Percentiles rank a stretch among this genome's conserved stretches.
Evolutionary conservation across 805 yeast genomes (phyloP).

Genomic region (Wickerhamomyces mucosus): DNA sequence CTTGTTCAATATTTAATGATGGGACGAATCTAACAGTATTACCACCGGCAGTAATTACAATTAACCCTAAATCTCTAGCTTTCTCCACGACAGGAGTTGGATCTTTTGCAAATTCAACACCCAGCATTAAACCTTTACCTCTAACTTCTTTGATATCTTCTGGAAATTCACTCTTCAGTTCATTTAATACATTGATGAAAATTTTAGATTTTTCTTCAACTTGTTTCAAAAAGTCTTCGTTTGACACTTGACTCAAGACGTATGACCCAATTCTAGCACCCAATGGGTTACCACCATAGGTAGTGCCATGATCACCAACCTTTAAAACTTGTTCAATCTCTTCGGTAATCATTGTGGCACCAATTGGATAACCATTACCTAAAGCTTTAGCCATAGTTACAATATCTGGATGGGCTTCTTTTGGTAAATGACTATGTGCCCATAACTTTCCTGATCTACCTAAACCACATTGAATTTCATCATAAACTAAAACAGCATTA

Average conservation of each 20-base stretch:
- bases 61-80: slow-evolving; percentile 72
- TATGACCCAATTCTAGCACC: slow-evolving; percentile 75
- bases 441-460: slow-evolving; percentile 89
- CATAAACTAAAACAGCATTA: slow-evolving; percentile 75
- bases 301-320: slow-evolving; percentile 97
- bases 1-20: slow-evolving; percentile 73
- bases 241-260: slow-evolving; percentile 61
- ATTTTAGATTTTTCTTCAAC: slow-evolving; percentile 55
- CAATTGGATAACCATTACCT: slow-evolving; percentile 95
- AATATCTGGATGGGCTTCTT: slow-evolving; percentile 88
- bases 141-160: slow-evolving; percentile 58
- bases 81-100: slow-evolving; percentile 53
- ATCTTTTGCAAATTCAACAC: slow-evolving; percentile 63
- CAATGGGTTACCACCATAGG: slow-evolving; percentile 95
- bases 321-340: slow-evolving; percentile 60
- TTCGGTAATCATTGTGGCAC: slow-evolving; percentile 84
- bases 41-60: slow-evolving; percentile 86
- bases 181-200: slow-evolving; percentile 40
- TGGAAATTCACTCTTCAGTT: slow-evolving; percentile 47
- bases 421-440: slow-evolving; percentile 77
- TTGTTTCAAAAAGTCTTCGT: slow-evolving; percentile 44
- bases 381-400: slow-evolving; percentile 91
- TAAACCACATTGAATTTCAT: slow-evolving; percentile 95
- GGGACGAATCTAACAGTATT: slow-evolving; percentile 89
- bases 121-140: slow-evolving; percentile 85